Evolutionary conservation across 352 stramenopile genomes (phyloP), one percentile per base, ranked within the genome.

Genomic region (Globisporangium okanoganense): DNA sequence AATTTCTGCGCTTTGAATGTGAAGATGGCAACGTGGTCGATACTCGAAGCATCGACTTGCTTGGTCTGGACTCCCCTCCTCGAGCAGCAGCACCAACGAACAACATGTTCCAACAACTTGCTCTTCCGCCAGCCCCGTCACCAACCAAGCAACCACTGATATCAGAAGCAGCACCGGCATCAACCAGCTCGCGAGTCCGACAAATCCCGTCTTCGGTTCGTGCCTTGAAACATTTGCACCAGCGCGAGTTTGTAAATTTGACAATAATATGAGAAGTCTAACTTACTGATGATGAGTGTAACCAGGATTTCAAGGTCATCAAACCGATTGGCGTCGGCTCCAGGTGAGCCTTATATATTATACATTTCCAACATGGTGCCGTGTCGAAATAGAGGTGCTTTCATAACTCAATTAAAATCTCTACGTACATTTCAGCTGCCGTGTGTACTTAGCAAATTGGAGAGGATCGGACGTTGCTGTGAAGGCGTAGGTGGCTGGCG

Each of bases 401-500:
- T 56, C 9, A 18, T 18, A 8, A 61, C 16, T 22, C 43, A 12
- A 18, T 18, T 14, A 25, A 41, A 8, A 5, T 14, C 55, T 63
- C 7, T 20, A 1, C 36, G 40, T 13, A 27, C 61, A 40, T 31
- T 56, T 9, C 60, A 93, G 84, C 49, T 93, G 84, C 40, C 77
- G 76, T 44, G 84, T 93, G 41, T 93, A 88, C 65, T 81, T 88
- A 62, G 84, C 79, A 25, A 78, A 63, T n/a, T 93, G 84, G 84
- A 68, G 79, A 53, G 84, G 84, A 43, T 82, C 75, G 2, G 82
- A 93, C 25, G 76, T 91, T 41, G 84, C 84, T 8, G 76, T 88
- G 44, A 93, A 93, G 67, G 80, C 74, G 84, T 93, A 78, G 43
- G 75, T 70, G 33, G 0, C 12, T 65, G 47, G 20, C 31, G 0